Evolutionary conservation across 257 asterid species (phyloP).

Genomic region (Solanum corneliomulleri): DNA sequence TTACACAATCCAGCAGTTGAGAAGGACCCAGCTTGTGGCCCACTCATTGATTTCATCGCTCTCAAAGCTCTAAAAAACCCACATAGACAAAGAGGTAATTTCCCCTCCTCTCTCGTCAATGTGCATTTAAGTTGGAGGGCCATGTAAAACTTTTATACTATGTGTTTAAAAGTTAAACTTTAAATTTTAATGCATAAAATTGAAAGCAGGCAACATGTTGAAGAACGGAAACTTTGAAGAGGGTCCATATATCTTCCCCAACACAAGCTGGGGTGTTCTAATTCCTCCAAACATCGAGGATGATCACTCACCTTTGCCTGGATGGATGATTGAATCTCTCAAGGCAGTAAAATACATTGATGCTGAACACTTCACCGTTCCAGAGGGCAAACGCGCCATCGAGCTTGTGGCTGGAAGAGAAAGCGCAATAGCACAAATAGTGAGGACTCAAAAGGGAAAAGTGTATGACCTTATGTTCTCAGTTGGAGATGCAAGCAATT

Average conservation of each 20-base stretch:
- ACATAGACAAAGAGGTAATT: conserved; percentile 34
- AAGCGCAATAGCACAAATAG: conserved; percentile 47
- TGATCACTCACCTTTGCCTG: conserved; percentile 73
- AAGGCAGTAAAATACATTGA: conserved; percentile 82
- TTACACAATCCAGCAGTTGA: conserved; percentile 59
- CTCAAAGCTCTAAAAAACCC: conserved; percentile 42
- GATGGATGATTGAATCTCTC: conserved; percentile 72
- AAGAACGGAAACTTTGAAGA: conserved; percentile 82
- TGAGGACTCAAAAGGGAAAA: conserved; percentile 25
- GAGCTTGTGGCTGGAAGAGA: conserved; percentile 75
- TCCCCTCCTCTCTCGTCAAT: background rate
- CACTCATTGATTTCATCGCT: conserved; percentile 64
- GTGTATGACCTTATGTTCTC: conserved; percentile 35
- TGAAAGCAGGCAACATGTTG: conserved; percentile 49
- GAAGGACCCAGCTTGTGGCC: conserved; percentile 68
- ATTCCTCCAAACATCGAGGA: conserved; percentile 79
- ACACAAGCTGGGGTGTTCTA: conserved; percentile 49
- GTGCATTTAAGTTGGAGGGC: background rate
- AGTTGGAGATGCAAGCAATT: conserved; percentile 57
- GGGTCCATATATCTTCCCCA: conserved; percentile 70
- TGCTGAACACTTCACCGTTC: conserved; percentile 49
- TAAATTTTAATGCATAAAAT: background rate
- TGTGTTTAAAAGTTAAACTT: background rate
- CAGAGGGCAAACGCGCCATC: conserved; percentile 56
- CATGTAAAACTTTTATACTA: background rate